Evolutionary conservation across 306 rosid genomes (phyloP).

Genomic region (Cotoneaster glaucophyllus): DNA sequence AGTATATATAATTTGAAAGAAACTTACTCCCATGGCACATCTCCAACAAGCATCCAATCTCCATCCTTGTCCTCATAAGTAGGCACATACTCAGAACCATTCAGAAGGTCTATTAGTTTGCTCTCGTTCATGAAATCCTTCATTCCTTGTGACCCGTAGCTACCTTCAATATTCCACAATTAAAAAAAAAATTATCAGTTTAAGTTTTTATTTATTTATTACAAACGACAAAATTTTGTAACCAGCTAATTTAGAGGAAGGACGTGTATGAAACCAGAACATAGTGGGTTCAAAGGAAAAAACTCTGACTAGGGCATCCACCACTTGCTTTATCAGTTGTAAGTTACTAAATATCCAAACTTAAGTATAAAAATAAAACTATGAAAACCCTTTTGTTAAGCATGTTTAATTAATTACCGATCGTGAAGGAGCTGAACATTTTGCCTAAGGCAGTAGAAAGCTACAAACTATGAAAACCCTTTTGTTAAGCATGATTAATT

Average conservation of each 20-base stretch:
- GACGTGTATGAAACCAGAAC: not conserved
- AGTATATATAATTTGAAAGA: no score
- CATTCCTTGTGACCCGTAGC: conserved; percentile 59
- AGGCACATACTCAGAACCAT: conserved; percentile 68
- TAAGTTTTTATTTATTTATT: not conserved
- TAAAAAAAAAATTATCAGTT: not conserved
- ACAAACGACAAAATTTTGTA: not conserved
- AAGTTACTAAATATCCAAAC: not conserved
- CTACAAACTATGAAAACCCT: not conserved
- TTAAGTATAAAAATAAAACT: not conserved
- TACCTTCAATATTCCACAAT: conserved; percentile 27
- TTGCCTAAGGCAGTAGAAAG: conserved; percentile 64
- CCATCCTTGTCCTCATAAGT: conserved; percentile 82
- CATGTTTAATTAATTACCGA: conserved; percentile 19
- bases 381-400: not conserved
- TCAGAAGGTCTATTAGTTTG: conserved; percentile 63
- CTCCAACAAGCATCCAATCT: conserved; percentile 96
- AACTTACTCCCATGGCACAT: conserved; percentile 91
- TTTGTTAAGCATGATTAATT: not conserved
- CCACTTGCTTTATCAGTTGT: not conserved
- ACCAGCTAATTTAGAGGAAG: no score
- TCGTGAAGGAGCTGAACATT: conserved; percentile 76
- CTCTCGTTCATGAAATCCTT: conserved; percentile 80
- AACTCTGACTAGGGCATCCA: not conserved
- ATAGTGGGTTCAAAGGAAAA: no score